Evolutionary conservation across 2,329 filamentous ascomycete genomes (phyloP), one percentile per base, ranked within the genome.

Genomic region (Westerdykella aurantiaca): DNA sequence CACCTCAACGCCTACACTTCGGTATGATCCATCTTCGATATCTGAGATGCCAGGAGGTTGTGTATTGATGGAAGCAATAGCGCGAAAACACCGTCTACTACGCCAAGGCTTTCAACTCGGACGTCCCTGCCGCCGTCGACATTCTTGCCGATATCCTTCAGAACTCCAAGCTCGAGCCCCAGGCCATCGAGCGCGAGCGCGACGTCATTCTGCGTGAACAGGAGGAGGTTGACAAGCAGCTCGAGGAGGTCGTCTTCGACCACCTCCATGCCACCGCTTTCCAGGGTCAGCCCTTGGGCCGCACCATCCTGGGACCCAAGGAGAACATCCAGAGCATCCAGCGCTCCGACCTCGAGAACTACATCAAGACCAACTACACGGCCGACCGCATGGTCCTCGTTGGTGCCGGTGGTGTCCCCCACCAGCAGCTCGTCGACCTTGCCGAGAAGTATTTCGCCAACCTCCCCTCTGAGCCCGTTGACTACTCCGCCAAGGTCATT

Each of bases 41-140:
- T 38, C 29, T 29, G 18, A 41, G 14, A 11, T 10, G 1, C 12
- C 34, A 34, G 66, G 13, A 40, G 34, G 25, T 31, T 38, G 37
- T 29, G 43, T 45, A 50, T 49, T 64, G 56, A 66, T 50, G 51
- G 52, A 63, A 88, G 25, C 34, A 23, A 50, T 56, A 71, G 90
- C 88, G 93, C 72, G 93, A 98, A 75, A 97, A 96, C 81, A 98
- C 93, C 63, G 93, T 98, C 68, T 98, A 98, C 82, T 98, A 97
- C 73, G 93, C 93, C 74, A 96, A 97, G 78, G 85, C 91, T 55
- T 95, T 98, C 80, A 98, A 98, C 79, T 83, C 86, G 73, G 91
- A 98, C 70, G 89, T 97, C 50, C 90, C 90, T 64, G 86, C 90
- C 71, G 88, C 88, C 68, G 93, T 98, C 72, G 89, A 98, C 72